Conservation (phyloP, 1,284 basidiomycete species). For the Cryptococcus sp. region DNA sequence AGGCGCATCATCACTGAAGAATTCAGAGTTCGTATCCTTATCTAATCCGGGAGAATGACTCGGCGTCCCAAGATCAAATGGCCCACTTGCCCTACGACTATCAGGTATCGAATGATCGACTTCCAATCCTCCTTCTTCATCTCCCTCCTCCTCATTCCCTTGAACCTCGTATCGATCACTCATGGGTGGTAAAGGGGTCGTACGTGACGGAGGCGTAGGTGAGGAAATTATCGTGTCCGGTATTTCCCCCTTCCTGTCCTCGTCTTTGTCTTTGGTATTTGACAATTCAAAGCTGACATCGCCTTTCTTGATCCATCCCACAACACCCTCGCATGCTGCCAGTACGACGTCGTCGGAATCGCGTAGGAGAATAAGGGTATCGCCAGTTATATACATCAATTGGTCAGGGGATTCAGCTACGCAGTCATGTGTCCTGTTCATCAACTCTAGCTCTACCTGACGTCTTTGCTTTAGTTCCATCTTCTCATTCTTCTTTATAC, state of each 20-base stretch:
- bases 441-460: no score
- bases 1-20: no score
- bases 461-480: background rate
- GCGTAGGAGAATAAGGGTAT: conserved; percentile 75
- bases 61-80: conserved; percentile 35
- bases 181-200: no score
- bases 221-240: conserved; percentile 16
- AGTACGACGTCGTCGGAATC: conserved; percentile 56
- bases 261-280: no score
- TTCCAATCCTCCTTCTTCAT: background rate
- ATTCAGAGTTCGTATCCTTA: no score
- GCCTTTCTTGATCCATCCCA: conserved; percentile 68
- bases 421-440: conserved; percentile 54
- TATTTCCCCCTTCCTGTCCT: no score
- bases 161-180: no score
- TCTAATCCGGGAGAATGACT: conserved; percentile 7
- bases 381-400: conserved; percentile 83
- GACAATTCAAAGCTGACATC: conserved; percentile 67
- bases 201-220: conserved; percentile 19
- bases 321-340: conserved; percentile 86
- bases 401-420: conserved; percentile 71
- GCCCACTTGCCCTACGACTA: conserved; percentile 6
- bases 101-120: background rate
- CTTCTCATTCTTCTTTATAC: background rate
- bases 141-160: no score